Evolutionary conservation across 352 stramenopile species (phyloP).

Genomic region (Blastocystis sp.): DNA sequence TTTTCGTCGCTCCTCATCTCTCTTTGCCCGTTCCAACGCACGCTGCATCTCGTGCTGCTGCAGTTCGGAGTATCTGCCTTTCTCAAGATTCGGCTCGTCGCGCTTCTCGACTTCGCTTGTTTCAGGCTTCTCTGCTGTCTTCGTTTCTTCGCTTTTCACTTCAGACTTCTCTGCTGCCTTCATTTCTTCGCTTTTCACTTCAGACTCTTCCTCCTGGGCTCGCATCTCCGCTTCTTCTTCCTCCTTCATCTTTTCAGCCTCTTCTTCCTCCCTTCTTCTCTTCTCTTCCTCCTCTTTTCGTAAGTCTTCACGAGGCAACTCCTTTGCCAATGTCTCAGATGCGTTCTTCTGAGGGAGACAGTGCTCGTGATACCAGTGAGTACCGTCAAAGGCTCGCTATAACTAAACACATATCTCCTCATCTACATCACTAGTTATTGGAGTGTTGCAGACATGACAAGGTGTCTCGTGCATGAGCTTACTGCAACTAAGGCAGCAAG

Average conservation of each 20-base stretch:
- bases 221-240: slow-evolving; percentile 22
- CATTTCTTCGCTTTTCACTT: background rate
- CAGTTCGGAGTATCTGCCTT: background rate
- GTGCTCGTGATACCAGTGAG: slow-evolving; percentile 6
- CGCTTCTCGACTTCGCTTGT: background rate
- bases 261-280: background rate
- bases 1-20: background rate
- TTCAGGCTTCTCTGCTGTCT: background rate
- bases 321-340: background rate
- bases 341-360: background rate
- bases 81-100: background rate
- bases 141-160: background rate
- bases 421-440: slow-evolving; percentile 2
- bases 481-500: background rate
- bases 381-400: slow-evolving; percentile 21
- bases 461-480: background rate
- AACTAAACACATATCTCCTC: background rate
- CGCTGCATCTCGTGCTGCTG: background rate
- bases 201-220: background rate
- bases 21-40: background rate
- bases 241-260: background rate
- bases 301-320: background rate
- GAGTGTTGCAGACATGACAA: background rate
- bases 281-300: slow-evolving; percentile 8
- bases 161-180: background rate